Base-by-base conservation (phyloP, 2,329 filamentous ascomycete genomes). In the Septoria petroselini region DNA sequence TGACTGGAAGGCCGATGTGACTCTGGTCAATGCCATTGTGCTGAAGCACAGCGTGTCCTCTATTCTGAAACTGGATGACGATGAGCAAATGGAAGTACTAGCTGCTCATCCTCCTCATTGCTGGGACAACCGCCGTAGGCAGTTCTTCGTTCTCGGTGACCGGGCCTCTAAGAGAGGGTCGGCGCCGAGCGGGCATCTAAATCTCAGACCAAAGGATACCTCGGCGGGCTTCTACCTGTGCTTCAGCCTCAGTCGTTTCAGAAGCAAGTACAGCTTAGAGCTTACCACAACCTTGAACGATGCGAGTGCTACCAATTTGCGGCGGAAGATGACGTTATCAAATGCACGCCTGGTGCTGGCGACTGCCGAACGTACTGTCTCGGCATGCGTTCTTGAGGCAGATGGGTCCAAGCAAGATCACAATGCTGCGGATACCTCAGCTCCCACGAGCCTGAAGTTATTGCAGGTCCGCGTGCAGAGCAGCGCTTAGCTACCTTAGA, bases 21-120 rank as follows among this genome's bases (percentile, higher is more conserved):
- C 7, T n/a, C 34, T 45, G 21, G 33, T 30, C 9, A 29, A 45
- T 5, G 31, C 42, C 2, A 45, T 31, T 21, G 29, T 45, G n/a
- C 33, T 45, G n/a, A 43, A 43, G 8, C 41, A 43, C 29, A 43
- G 41, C 12, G 27, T 30, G 8, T 43, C 41, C 1, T 43, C 41
- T 3, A 33, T 19, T 6, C 14, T 43, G 9, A 31, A 12, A 11
- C 5, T 43, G 2, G 29, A 34, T 7, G 41, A 43, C 17, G 14
- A 43, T 6, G 17, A 11, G 3, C 1, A 17, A 3, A 31, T 33
- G 7, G 29, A 43, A 7, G 41, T 43, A 15, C 5, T 43, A 8
- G 17, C 17, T 5, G 41, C 41, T 5, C 12, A 18, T 3, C 41
- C 41, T 4, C 41, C 29, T n/a, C 27, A 43, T 7, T 34, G 41